These are phyloP conservation scores for Xylaria scruposa DNA, from an alignment of 495 filamentous ascomycete species.

Conservation along the genomic window DNA sequence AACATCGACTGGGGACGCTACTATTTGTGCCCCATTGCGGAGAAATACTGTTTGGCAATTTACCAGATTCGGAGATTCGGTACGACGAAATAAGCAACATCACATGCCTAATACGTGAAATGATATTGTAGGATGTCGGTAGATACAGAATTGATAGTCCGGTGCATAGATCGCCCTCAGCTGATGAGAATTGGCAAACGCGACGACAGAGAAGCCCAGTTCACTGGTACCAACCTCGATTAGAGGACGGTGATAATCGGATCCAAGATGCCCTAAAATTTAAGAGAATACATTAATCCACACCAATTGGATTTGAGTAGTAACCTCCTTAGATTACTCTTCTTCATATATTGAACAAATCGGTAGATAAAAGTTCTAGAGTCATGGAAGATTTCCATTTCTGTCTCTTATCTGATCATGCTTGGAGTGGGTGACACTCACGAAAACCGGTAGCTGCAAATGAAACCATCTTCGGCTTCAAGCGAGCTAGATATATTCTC, in stretches of 20 bases:
- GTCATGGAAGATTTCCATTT: background rate
- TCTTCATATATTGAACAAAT: background rate
- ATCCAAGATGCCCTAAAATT: background rate
- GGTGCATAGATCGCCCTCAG: background rate
- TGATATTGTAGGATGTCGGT: background rate
- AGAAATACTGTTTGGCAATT: constrained; percentile 27
- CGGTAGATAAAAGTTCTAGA: background rate
- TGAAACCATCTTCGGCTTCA: background rate
- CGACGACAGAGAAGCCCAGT: background rate
- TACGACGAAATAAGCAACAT: constrained; percentile 25
- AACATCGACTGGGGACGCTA: constrained; percentile 35
- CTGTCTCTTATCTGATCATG: no score
- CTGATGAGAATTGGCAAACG: background rate
- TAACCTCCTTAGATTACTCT: background rate
- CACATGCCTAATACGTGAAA: constrained; percentile 10
- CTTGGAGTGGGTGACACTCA: no score
- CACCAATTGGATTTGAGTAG: background rate
- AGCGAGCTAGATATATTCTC: background rate
- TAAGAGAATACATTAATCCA: background rate
- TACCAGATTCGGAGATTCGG: constrained; percentile 22
- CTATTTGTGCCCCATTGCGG: constrained; percentile 30
- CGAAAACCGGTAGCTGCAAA: no score
- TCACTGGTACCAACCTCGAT: background rate
- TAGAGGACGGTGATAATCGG: background rate
- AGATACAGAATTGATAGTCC: background rate